A percentile compares a stretch with the other conserved stretches of the same genome.
Evolutionary conservation across 371 early-diverging fungal genomes (phyloP).

Genomic region (Mortierella sp.): DNA sequence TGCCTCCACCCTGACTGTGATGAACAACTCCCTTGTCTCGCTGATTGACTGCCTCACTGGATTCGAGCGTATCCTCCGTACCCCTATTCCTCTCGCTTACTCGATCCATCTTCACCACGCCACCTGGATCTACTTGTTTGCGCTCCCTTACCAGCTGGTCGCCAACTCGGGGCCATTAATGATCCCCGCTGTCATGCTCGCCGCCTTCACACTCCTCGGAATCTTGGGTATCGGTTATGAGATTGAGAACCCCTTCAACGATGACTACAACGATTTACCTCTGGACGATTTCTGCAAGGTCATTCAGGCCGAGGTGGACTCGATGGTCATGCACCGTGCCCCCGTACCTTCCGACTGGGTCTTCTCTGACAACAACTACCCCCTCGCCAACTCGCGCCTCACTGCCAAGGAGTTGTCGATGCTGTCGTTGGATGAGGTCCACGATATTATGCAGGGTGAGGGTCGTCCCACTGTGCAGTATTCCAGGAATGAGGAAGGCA

Average conservation of each 20-base stretch:
- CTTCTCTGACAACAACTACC: slow-evolving; percentile 47
- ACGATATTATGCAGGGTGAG: slow-evolving; percentile 33
- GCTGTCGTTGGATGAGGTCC: slow-evolving; percentile 38
- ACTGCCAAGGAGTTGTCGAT: slow-evolving; percentile 41
- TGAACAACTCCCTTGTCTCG: slow-evolving; percentile 55
- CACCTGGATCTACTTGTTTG: slow-evolving; percentile 76
- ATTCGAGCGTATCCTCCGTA: slow-evolving; percentile 84
- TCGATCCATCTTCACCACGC: slow-evolving; percentile 83
- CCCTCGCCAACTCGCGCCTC: slow-evolving; percentile 26
- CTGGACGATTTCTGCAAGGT: slow-evolving; percentile 61
- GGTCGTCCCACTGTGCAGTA: neutral
- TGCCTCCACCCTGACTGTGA: slow-evolving; percentile 49
- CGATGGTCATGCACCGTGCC: slow-evolving; percentile 44
- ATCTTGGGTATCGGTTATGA: slow-evolving; percentile 79
- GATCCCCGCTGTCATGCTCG: slow-evolving; percentile 67
- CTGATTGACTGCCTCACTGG: slow-evolving; percentile 64
- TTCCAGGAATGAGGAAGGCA: slow-evolving; percentile 3
- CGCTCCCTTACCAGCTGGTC: slow-evolving; percentile 80
- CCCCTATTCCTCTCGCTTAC: slow-evolving; percentile 90
- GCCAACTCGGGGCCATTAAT: slow-evolving; percentile 36
- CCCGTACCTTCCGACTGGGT: slow-evolving; percentile 55
- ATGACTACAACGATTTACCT: slow-evolving; percentile 75
- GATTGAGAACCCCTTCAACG: slow-evolving; percentile 85
- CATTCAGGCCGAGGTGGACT: slow-evolving; percentile 53
- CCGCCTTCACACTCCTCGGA: slow-evolving; percentile 81